Base-by-base conservation (phyloP, 345 rosid species). In the Hibiscus syriacus region DNA sequence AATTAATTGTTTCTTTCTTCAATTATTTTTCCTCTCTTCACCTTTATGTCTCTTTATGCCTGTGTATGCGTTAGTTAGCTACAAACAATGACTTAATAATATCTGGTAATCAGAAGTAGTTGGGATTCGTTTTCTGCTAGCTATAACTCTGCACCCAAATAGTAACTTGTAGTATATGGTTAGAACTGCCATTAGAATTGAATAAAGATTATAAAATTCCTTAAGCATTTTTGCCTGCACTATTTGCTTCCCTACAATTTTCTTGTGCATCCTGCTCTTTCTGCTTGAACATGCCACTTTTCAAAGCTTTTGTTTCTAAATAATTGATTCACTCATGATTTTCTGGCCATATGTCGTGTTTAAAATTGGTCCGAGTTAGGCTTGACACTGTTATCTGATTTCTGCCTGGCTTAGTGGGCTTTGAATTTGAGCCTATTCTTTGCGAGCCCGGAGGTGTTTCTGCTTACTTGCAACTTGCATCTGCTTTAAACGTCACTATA, bases 371-470 rank as follows among this genome's bases (percentile, higher is more conserved):
- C 8, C 19, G 25, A 19, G 16, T 25, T 59, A 20, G 46, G 45
- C 46, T 34, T 34, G 39, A 19, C 27, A 34, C 10, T 17, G 16
- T 59, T 19, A 10, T 59, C 64, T 14, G 17, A 59, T 59, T 32
- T 30, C 14, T 17, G 41, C 30, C 41, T 57, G 62, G 25, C 9
- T 11, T 39, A 3, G 5, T 36, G 26, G n/a, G 34, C 20, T 36
- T 59, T 45, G 65, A 38, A 60, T 36, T 59, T 60, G 49, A 61
- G 8, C 17, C 49, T 22, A 38, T 38, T 17, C 50, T 62, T 62
- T 6, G 30, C 2, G 17, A 38, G n/a, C 48, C 48, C 22, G 4
- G 17, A 10, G 65, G 46, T 36, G 27, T 58, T 32, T 32, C 43
- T 58, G 1, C 3, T 36, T 38, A 61, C 49, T 17, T 48, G 4